Percentiles rank a stretch among this genome's conserved stretches.
Evolutionary conservation across 2,329 filamentous ascomycete genomes (phyloP).

Genomic region (Calonectria henricotiae): DNA sequence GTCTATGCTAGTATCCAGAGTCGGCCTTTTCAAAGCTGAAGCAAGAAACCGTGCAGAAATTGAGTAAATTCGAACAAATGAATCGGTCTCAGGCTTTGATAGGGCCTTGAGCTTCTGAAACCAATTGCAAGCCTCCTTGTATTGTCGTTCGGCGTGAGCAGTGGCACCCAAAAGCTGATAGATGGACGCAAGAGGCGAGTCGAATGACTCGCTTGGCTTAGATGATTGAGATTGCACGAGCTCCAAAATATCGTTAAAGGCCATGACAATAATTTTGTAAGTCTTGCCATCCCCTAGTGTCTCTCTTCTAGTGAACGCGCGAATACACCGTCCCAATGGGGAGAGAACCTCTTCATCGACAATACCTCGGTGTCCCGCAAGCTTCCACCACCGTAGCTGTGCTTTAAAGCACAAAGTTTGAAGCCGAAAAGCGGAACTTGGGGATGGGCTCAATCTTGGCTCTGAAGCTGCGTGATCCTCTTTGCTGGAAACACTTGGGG

Average conservation of each 20-base stretch:
- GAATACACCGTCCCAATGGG: conserved; percentile 76
- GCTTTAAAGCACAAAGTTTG: conserved; percentile 76
- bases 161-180: conserved; percentile 70
- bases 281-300: conserved; percentile 59
- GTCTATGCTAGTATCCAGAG: conserved; percentile 59
- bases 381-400: conserved; percentile 77
- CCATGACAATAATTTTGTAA: conserved; percentile 56
- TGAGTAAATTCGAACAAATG: conserved; percentile 68
- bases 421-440: conserved; percentile 73
- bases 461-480: conserved; percentile 74
- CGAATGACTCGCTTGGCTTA: conserved; percentile 58
- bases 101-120: conserved; percentile 63
- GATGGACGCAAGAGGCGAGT: conserved; percentile 64
- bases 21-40: conserved; percentile 66
- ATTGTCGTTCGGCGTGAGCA: conserved; percentile 63
- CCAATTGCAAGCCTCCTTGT: conserved; percentile 72
- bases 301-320: conserved; percentile 73
- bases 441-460: conserved; percentile 69
- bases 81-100: conserved; percentile 61
- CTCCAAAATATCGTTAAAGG: conserved; percentile 55
- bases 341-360: conserved; percentile 77
- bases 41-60: conserved; percentile 71
- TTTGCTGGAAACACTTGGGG: conserved; percentile 77
- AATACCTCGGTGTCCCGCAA: conserved; percentile 74
- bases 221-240: conserved; percentile 58